Evolutionary conservation across 176 grass and related monocot species (phyloP).

Genomic region (Alopecurus myosuroides): DNA sequence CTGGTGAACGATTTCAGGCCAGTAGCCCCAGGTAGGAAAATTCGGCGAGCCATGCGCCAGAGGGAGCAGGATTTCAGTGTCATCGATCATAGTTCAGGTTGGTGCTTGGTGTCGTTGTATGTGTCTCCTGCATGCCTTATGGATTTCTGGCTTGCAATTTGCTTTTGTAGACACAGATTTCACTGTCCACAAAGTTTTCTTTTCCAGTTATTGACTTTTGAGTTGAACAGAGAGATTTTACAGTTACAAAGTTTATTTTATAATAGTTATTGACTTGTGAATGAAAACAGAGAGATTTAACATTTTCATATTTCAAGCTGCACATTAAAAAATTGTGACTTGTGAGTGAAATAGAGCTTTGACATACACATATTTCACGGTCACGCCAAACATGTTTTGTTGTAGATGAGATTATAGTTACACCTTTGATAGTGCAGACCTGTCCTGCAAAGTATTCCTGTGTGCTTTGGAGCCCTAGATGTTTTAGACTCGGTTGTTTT

Average conservation of each 20-base stretch:
- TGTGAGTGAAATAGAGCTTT: not conserved
- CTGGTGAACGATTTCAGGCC: too few species aligned
- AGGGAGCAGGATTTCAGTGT: not conserved
- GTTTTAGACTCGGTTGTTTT: not conserved
- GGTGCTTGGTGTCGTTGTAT: not conserved
- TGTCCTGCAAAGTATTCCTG: not conserved
- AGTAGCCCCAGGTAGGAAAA: too few species aligned
- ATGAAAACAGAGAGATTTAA: not conserved
- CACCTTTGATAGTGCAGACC: not conserved
- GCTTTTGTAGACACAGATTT: too few species aligned
- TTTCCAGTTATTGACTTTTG: too few species aligned
- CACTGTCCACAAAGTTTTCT: too few species aligned
- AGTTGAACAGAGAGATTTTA: too few species aligned
- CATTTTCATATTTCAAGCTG: not conserved
- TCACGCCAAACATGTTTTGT: not conserved
- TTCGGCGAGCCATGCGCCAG: too few species aligned
- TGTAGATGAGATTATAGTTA: not conserved
- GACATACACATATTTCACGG: not conserved
- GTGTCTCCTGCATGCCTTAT: not conserved
- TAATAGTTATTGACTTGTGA: too few species aligned
- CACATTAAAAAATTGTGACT: not conserved
- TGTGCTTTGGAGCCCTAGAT: not conserved
- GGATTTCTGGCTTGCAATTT: too few species aligned
- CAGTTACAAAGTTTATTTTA: too few species aligned
- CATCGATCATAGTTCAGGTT: conserved; percentile 17